Conservation (phyloP, 202 grass and related monocot species). For the Bolboschoenoplectus hybrid region DNA sequence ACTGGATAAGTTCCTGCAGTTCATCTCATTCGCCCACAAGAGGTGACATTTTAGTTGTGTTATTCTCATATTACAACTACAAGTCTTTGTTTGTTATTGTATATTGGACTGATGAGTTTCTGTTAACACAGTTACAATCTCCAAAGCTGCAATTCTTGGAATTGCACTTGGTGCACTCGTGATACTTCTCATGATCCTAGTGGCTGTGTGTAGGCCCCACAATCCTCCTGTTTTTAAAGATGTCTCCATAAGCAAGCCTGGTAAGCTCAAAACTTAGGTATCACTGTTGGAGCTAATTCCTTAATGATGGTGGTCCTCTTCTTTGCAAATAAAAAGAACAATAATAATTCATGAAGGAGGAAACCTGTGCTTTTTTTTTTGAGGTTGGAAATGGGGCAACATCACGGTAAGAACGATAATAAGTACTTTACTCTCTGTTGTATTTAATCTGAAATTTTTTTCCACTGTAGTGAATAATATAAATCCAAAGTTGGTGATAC, state of each 20-base stretch:
- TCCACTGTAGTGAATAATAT: slow-evolving; percentile 60
- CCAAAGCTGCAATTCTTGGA: slow-evolving; percentile 85
- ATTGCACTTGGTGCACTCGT: slow-evolving; percentile 83
- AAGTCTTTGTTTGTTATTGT: slow-evolving; percentile 28
- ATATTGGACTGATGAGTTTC: background rate
- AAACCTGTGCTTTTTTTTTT: background rate
- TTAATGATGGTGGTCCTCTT: background rate
- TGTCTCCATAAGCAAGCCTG: slow-evolving; percentile 76
- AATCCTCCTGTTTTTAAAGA: slow-evolving; percentile 68
- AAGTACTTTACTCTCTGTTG: background rate
- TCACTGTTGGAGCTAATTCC: slow-evolving; percentile 33
- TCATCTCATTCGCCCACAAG: slow-evolving; percentile 50
- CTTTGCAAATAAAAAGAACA: background rate
- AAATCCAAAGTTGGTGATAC: slow-evolving; percentile 92
- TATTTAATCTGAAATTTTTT: slow-evolving; percentile 22
- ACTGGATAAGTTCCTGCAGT: slow-evolving; percentile 75
- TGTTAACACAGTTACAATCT: slow-evolving; percentile 61
- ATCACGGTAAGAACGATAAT: background rate
- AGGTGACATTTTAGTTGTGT: slow-evolving; percentile 48
- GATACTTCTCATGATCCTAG: slow-evolving; percentile 83
- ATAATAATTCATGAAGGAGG: background rate
- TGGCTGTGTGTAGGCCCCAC: slow-evolving; percentile 79
- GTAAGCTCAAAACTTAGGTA: slow-evolving; percentile 41
- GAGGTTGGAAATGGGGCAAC: slow-evolving; percentile 7
- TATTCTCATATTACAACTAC: slow-evolving; percentile 15